Evolutionary conservation across 805 yeast genomes (phyloP).

Genomic region (Teunomyces lycoperdinae): DNA sequence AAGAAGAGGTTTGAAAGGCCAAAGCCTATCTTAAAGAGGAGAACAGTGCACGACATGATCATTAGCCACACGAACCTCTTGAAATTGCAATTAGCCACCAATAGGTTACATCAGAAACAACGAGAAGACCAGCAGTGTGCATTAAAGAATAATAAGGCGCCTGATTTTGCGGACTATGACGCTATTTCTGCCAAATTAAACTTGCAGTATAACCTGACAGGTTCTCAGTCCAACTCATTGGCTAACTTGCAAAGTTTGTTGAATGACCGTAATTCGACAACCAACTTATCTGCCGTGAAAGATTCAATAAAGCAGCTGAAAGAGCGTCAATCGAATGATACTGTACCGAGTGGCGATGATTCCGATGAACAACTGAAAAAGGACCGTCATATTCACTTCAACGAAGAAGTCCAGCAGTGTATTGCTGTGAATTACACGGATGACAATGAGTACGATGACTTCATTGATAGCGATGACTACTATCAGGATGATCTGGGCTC

Average conservation of each 20-base stretch:
- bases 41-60: slow-evolving; percentile 80
- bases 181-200: slow-evolving; percentile 44
- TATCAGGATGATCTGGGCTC: not conserved
- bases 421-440: slow-evolving; percentile 56
- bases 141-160: slow-evolving; percentile 22
- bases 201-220: slow-evolving; percentile 28
- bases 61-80: slow-evolving; percentile 54
- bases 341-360: not conserved
- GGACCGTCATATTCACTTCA: slow-evolving; percentile 83
- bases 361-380: slow-evolving; percentile 15
- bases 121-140: slow-evolving; percentile 22
- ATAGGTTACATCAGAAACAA: slow-evolving; percentile 31
- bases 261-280: slow-evolving; percentile 4
- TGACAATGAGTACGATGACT: slow-evolving; percentile 24
- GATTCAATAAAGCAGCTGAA: not conserved
- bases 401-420: slow-evolving; percentile 93
- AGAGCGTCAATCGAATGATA: not conserved
- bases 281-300: slow-evolving; percentile 1
- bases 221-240: slow-evolving; percentile 13
- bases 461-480: slow-evolving; percentile 14
- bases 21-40: slow-evolving; percentile 85
- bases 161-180: slow-evolving; percentile 42
- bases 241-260: slow-evolving; percentile 13
- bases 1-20: slow-evolving; percentile 31
- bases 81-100: slow-evolving; percentile 40